Conservation (phyloP, 176 grass and related monocot genomes). For the Elaeis guineensis region DNA sequence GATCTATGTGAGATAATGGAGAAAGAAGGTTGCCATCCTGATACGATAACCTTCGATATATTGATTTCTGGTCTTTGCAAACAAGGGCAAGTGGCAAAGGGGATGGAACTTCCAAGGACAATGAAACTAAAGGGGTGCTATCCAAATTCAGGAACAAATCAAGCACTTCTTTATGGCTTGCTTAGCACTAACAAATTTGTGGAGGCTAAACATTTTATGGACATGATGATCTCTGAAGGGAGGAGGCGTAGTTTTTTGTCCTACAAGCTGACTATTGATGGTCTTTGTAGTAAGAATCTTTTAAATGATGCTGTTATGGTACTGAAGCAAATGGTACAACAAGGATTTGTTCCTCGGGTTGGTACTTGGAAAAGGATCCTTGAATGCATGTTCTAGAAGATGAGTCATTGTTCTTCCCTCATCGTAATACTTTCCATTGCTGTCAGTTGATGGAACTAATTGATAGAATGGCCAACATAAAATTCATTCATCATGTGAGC, state of each 20-base stretch:
- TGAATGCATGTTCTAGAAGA: constrained; percentile 24
- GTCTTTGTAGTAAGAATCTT: constrained; percentile 51
- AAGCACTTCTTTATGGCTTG: constrained; percentile 72
- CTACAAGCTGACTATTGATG: constrained; percentile 67
- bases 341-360: constrained; percentile 67
- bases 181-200: constrained; percentile 36
- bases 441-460: too few species aligned
- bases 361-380: constrained; percentile 71
- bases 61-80: constrained; percentile 75
- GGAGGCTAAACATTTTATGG: constrained; percentile 49
- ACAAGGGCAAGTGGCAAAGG: constrained; percentile 36
- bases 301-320: constrained; percentile 49
- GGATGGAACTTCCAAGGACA: constrained; percentile 41
- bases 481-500: too few species aligned
- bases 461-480: too few species aligned
- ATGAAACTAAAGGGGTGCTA: constrained; percentile 46
- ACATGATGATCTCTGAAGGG: constrained; percentile 47
- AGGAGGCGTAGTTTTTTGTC: constrained; percentile 58
- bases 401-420: too few species aligned
- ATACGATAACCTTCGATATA: constrained; percentile 73
- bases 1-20: constrained; percentile 50
- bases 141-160: constrained; percentile 81
- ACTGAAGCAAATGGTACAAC: constrained; percentile 67
- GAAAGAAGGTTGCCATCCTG: constrained; percentile 34
- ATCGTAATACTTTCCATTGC: too few species aligned